These are phyloP conservation scores for Pontederia crassipes DNA, from an alignment of 176 grass and related monocot genomes.

Conservation along the genomic window DNA sequence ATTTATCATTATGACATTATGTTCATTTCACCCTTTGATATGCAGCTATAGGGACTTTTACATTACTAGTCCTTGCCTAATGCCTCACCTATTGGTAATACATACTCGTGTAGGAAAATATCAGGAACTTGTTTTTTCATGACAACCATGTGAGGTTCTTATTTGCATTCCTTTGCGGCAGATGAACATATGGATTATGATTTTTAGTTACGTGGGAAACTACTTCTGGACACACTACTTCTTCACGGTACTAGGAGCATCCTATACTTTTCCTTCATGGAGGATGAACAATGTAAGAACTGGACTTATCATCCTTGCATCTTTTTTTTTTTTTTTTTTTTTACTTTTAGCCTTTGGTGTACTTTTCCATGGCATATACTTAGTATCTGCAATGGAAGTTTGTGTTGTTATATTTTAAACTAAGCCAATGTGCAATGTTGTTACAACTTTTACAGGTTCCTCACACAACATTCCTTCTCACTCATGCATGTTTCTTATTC, in stretches of 20 bases:
- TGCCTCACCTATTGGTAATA: too few relatives aligned
- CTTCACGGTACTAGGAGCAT: conserved; percentile 89
- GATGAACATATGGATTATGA: conserved; percentile 93
- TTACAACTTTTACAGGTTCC: conserved; percentile 95
- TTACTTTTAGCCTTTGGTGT: too few relatives aligned
- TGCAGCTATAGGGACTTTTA: too few relatives aligned
- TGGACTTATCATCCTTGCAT: neutral
- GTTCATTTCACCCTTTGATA: too few relatives aligned
- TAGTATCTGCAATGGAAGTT: too few relatives aligned
- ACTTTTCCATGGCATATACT: too few relatives aligned
- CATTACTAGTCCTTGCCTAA: too few relatives aligned
- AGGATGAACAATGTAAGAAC: conserved; percentile 93
- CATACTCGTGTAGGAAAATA: neutral
- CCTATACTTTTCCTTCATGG: conserved; percentile 98
- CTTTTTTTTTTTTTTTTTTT: neutral
- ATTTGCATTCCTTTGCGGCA: conserved; percentile 29
- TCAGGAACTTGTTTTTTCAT: neutral
- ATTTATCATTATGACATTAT: too few relatives aligned
- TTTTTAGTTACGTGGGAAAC: conserved; percentile 98
- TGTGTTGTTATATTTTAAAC: too few relatives aligned
- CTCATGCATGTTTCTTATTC: conserved; percentile 80
- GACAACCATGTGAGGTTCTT: neutral
- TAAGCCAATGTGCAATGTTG: conserved; percentile 17
- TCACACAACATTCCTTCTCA: conserved; percentile 73
- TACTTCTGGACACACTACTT: conserved; percentile 99